Percentiles rank a stretch among this genome's conserved stretches.
These are phyloP conservation scores for Rhodamnia rubescens DNA, from an alignment of 345 rosid species.

Conservation along the genomic window DNA sequence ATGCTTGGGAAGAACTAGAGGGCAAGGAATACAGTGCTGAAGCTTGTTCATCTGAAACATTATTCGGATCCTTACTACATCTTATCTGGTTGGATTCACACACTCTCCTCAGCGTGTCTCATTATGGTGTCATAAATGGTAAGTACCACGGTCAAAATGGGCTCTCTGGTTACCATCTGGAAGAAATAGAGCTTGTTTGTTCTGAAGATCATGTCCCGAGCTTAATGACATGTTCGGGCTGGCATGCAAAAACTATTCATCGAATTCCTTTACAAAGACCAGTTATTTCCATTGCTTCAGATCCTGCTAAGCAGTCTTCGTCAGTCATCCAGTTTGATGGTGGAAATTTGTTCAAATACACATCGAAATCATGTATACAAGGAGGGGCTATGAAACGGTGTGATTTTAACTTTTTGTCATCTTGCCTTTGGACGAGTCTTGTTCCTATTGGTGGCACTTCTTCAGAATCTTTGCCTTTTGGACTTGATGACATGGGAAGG, in stretches of 20 bases:
- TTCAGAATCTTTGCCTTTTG: conserved; percentile 52
- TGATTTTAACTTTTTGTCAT: conserved; percentile 33
- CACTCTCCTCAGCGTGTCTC: conserved; percentile 66
- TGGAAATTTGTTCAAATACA: conserved; percentile 51
- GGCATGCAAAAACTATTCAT: conserved; percentile 44
- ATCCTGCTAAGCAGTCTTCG: conserved; percentile 48
- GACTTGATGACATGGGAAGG: conserved; percentile 80
- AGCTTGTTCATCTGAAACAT: conserved; percentile 33
- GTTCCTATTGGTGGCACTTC: conserved; percentile 26
- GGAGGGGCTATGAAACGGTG: conserved; percentile 26
- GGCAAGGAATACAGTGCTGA: conserved; percentile 59
- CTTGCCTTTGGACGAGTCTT: conserved; percentile 71
- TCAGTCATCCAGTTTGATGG: conserved; percentile 81
- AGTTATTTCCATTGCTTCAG: conserved; percentile 46
- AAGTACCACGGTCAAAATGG: conserved; percentile 20
- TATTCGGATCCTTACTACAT: conserved; percentile 54
- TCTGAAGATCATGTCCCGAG: conserved; percentile 55
- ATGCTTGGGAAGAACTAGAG: conserved; percentile 74
- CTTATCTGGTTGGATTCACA: conserved; percentile 68
- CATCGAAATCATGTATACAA: conserved; percentile 30
- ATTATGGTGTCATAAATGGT: conserved; percentile 34
- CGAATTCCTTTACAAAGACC: conserved; percentile 37
- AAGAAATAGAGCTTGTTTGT: conserved; percentile 65
- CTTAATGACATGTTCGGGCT: conserved; percentile 59
- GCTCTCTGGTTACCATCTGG: conserved; percentile 45